Conservation (phyloP, 768 basidiomycete species). For the Naganishia onofrii region DNA sequence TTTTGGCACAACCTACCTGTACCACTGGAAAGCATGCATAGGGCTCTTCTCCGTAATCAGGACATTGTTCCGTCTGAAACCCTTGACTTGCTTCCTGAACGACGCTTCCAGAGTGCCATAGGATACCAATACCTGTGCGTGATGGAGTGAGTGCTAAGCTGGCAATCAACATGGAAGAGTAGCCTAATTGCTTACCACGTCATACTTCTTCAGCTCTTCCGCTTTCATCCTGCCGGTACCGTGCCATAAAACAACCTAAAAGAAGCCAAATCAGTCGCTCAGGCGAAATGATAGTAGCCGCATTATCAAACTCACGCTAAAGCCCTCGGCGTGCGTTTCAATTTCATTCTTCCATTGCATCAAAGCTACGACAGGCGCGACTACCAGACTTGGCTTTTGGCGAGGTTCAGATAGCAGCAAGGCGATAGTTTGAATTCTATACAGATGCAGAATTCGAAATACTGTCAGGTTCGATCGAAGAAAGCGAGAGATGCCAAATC, state of each 20-base stretch:
- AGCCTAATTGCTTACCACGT: slow-evolving; percentile 62
- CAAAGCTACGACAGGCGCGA: slow-evolving; percentile 66
- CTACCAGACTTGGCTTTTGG: slow-evolving; percentile 78
- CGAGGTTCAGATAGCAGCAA: slow-evolving; percentile 72
- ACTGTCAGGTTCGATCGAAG: slow-evolving; percentile 18
- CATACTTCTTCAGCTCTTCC: slow-evolving; percentile 72
- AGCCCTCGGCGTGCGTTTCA: slow-evolving; percentile 72
- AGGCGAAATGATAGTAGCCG: not conserved
- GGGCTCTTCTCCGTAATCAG: slow-evolving; percentile 85
- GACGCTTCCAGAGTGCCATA: slow-evolving; percentile 86
- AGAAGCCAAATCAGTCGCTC: not conserved
- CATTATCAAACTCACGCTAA: slow-evolving; percentile 55
- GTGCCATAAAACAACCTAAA: slow-evolving; percentile 80
- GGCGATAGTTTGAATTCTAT: slow-evolving; percentile 90
- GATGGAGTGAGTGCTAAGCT: slow-evolving; percentile 16
- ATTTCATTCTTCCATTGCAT: slow-evolving; percentile 95
- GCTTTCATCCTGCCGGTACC: slow-evolving; percentile 71
- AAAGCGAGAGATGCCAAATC: not conserved
- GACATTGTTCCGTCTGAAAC: slow-evolving; percentile 79
- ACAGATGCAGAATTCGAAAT: not conserved
- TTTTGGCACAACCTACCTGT: slow-evolving; percentile 53
- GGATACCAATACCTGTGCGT: slow-evolving; percentile 53
- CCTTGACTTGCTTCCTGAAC: slow-evolving; percentile 87
- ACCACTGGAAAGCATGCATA: slow-evolving; percentile 80
- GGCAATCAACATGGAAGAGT: not conserved